phyloP scores from a whole-genome alignment of 2,329 filamentous ascomycete species.

The Neonectria sp. region DNA sequence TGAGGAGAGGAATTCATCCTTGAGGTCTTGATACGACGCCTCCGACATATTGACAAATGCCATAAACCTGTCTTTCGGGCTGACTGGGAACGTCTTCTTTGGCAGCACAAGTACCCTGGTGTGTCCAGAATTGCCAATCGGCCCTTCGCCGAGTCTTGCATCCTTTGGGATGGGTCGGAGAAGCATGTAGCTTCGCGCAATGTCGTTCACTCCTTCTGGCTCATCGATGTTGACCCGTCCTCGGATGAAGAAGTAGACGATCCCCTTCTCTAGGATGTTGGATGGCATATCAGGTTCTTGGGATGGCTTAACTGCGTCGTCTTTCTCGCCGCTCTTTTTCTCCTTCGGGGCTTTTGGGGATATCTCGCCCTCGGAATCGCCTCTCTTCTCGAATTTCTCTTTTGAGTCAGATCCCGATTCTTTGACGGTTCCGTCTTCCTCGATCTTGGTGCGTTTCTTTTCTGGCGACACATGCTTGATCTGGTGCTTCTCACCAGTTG shows the following conservation, averaged over 20 bases:
- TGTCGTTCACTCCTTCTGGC: constrained; percentile 77
- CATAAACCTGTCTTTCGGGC: constrained; percentile 80
- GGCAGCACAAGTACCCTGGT: constrained; percentile 83
- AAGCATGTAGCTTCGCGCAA: constrained; percentile 85
- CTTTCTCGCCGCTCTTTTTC: constrained; percentile 23
- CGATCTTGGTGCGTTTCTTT: constrained; percentile 47
- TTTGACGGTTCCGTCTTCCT: constrained; percentile 11
- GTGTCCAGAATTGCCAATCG: constrained; percentile 68
- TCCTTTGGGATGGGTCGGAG: constrained; percentile 80
- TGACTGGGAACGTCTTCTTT: constrained; percentile 85
- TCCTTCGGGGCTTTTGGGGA: constrained; percentile 7
- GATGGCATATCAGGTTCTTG: constrained; percentile 56
- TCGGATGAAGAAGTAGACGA: constrained; percentile 93
- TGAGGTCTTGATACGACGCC: constrained; percentile 77
- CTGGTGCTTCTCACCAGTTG: constrained; percentile 49
- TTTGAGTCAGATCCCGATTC: constrained; percentile 4
- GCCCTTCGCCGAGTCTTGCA: constrained; percentile 69
- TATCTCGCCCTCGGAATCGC: constrained; percentile 7
- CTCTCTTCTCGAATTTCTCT: constrained; percentile 21
- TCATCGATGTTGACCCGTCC: constrained; percentile 81
- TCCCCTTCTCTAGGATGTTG: constrained; percentile 84
- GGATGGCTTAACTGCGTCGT: constrained; percentile 37
- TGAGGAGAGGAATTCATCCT: constrained; percentile 77
- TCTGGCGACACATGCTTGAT: constrained; percentile 45
- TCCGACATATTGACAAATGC: constrained; percentile 85